A percentile compares a stretch with the other conserved stretches of the same genome.
These are phyloP conservation scores for Mortierella sp. DNA, from an alignment of 371 early-diverging fungal genomes.

Conservation along the genomic window DNA sequence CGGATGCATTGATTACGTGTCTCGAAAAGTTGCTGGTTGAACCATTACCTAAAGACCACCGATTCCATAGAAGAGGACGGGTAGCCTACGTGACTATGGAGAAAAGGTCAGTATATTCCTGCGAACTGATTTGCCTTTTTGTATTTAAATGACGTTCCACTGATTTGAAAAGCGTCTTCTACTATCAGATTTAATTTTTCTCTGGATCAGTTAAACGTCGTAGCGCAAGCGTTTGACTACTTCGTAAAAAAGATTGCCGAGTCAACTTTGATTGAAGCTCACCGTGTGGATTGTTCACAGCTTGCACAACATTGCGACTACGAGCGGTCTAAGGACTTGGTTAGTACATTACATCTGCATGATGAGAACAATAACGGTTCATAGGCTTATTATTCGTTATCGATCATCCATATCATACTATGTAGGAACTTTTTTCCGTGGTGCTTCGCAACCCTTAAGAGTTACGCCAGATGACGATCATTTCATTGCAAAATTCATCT, in stretches of 20 bases:
- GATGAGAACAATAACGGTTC: too few relatives aligned
- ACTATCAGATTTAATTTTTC: constrained; percentile 38
- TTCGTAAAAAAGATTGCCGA: constrained; percentile 22
- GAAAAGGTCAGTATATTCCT: constrained; percentile 26
- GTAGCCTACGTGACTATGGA: constrained; percentile 40
- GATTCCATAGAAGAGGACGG: constrained; percentile 20
- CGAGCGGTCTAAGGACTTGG: constrained; percentile 38
- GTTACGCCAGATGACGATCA: not conserved
- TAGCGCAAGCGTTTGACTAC: constrained; percentile 45
- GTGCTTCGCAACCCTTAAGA: constrained; percentile 5
- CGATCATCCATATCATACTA: not conserved
- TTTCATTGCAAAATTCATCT: too few relatives aligned
- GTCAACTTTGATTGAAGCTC: constrained; percentile 20
- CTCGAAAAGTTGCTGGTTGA: constrained; percentile 29
- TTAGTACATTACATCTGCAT: not conserved
- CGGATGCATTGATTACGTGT: constrained; percentile 37
- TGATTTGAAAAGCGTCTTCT: not conserved
- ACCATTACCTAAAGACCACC: constrained; percentile 35
- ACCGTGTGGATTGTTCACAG: constrained; percentile 13
- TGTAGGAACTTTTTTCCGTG: not conserved
- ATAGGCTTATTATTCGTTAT: not conserved
- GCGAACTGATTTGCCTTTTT: too few relatives aligned
- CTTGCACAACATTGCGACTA: constrained; percentile 33
- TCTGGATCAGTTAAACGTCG: constrained; percentile 31
- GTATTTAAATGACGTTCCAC: not conserved